Conservation (phyloP, 192 early-diverging fungal species). For the Coemansia sp. region DNA sequence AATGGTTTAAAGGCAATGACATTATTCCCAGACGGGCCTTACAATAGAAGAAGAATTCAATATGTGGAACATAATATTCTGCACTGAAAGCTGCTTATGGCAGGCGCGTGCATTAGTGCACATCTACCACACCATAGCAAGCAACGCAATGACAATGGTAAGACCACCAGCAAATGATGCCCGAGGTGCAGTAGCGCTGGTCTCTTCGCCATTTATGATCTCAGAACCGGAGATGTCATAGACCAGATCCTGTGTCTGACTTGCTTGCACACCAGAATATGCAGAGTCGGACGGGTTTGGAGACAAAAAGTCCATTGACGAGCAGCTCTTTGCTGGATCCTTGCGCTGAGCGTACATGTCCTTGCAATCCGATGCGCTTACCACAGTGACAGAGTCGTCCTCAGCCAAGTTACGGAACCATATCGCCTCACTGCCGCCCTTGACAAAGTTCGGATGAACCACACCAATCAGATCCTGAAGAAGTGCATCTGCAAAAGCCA, state of each 20-base stretch:
- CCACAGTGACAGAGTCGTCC: slow-evolving; percentile 52
- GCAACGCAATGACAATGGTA: neutral
- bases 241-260: slow-evolving; percentile 43
- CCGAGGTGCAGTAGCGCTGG: neutral
- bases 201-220: slow-evolving; percentile 18
- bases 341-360: slow-evolving; percentile 37
- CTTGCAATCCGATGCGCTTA: slow-evolving; percentile 58
- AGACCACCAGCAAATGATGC: neutral
- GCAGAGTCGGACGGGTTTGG: slow-evolving; percentile 37
- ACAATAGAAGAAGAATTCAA: neutral
- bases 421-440: slow-evolving; percentile 50
- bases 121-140: neutral
- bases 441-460: slow-evolving; percentile 58
- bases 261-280: slow-evolving; percentile 38
- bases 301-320: slow-evolving; percentile 34
- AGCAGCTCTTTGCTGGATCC: slow-evolving; percentile 34
- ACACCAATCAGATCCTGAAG: slow-evolving; percentile 71
- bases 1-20: too few species aligned
- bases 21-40: neutral
- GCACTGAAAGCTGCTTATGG: neutral
- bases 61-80: neutral
- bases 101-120: neutral
- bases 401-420: slow-evolving; percentile 75
- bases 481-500: slow-evolving; percentile 65
- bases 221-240: slow-evolving; percentile 48